Conservation (phyloP, 2,329 filamentous ascomycete species). For the Didymella sp. region DNA sequence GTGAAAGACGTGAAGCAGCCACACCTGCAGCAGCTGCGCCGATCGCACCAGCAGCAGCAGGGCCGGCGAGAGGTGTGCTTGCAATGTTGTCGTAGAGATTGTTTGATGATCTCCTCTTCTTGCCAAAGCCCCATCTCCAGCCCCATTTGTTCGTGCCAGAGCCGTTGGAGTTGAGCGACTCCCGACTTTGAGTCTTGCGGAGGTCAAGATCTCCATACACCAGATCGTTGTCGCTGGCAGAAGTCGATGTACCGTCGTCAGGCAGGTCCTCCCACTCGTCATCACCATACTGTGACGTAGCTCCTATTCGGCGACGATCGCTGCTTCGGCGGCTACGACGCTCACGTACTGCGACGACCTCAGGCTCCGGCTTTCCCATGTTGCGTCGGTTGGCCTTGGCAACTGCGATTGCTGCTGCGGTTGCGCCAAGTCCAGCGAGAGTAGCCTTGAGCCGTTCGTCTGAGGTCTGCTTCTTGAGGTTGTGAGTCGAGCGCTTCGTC, state of each 20-base stretch:
- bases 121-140: slow-evolving; percentile 66
- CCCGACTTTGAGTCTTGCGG: slow-evolving; percentile 54
- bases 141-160: slow-evolving; percentile 65
- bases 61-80: slow-evolving; percentile 47
- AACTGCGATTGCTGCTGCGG: slow-evolving; percentile 57
- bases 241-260: slow-evolving; percentile 50
- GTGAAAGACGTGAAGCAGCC: slow-evolving; percentile 55
- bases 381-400: slow-evolving; percentile 46
- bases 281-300: slow-evolving; percentile 50
- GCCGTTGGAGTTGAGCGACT: slow-evolving; percentile 61
- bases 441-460: slow-evolving; percentile 57
- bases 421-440: slow-evolving; percentile 56
- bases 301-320: slow-evolving; percentile 25
- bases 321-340: slow-evolving; percentile 32
- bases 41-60: slow-evolving; percentile 50
- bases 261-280: slow-evolving; percentile 56
- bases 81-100: slow-evolving; percentile 46
- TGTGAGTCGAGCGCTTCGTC: slow-evolving; percentile 30
- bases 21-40: slow-evolving; percentile 49
- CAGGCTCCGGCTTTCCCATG: slow-evolving; percentile 38
- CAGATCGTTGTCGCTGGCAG: slow-evolving; percentile 62
- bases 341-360: slow-evolving; percentile 48
- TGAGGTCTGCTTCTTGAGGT: slow-evolving; percentile 48
- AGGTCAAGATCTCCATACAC: slow-evolving; percentile 63
- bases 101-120: slow-evolving; percentile 49